Conservation (phyloP, 306 rosid genomes). For the Datisca glomerata region DNA sequence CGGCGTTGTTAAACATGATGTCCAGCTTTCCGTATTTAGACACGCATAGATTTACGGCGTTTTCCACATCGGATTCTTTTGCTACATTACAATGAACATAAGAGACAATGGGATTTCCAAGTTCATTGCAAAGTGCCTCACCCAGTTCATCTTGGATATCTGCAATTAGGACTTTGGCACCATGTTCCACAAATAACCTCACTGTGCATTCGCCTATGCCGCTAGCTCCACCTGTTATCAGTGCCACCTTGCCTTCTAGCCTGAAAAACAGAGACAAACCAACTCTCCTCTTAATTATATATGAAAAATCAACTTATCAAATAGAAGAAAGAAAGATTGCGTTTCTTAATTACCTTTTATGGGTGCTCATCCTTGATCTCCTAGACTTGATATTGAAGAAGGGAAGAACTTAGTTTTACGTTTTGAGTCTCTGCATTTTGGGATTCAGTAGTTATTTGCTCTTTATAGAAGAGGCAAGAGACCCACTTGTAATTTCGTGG, state of each 20-base stretch:
- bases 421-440: too few species aligned
- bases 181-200: constrained; percentile 32
- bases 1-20: constrained; percentile 10
- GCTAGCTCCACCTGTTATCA: constrained; percentile 45
- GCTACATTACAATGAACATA: constrained; percentile 42
- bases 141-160: constrained; percentile 33
- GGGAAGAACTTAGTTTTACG: too few species aligned
- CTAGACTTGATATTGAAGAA: too few species aligned
- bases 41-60: constrained; percentile 18
- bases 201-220: constrained; percentile 43
- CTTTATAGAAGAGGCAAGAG: too few species aligned
- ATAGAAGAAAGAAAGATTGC: too few species aligned
- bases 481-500: too few species aligned
- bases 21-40: constrained; percentile 37
- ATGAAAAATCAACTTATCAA: too few species aligned
- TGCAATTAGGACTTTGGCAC: constrained; percentile 35
- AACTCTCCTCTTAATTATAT: too few species aligned
- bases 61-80: constrained; percentile 22
- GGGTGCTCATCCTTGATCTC: too few species aligned
- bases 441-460: too few species aligned
- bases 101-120: neutral
- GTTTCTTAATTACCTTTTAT: too few species aligned
- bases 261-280: too few species aligned
- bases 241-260: constrained; percentile 50
- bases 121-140: constrained; percentile 11